Evolutionary conservation across 208 protist species (phyloP).

Genomic region (Leptomonas seymouri): DNA sequence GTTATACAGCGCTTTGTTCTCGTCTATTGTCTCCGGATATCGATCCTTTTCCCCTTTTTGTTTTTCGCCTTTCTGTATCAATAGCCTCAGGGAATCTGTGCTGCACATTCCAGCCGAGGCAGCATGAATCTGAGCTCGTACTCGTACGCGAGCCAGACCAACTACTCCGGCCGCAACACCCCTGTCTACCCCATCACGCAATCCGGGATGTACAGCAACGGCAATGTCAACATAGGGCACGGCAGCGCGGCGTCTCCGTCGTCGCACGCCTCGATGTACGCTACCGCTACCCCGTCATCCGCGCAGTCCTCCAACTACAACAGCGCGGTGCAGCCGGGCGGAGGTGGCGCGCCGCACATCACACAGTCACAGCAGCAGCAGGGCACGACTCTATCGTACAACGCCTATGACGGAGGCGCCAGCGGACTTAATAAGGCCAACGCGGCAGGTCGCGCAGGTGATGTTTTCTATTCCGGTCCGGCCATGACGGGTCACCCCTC

Average conservation of each 20-base stretch:
- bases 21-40: slow-evolving; percentile 2
- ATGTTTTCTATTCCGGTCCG: slow-evolving; percentile 25
- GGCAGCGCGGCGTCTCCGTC: background rate
- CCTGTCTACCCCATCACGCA: background rate
- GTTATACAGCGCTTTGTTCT: slow-evolving; percentile 8
- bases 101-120: background rate
- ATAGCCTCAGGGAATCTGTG: too few species aligned
- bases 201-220: slow-evolving; percentile 20
- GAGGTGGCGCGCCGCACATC: slow-evolving; percentile 5
- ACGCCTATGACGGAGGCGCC: slow-evolving; percentile 6
- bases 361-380: slow-evolving; percentile 9
- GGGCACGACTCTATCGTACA: slow-evolving; percentile 17
- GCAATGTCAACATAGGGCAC: slow-evolving; percentile 14
- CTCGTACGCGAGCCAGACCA: slow-evolving; percentile 14
- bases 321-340: background rate
- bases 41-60: slow-evolving; percentile 1
- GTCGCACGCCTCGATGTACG: slow-evolving; percentile 28
- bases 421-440: background rate
- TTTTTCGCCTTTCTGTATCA: too few species aligned
- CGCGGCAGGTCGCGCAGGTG: slow-evolving; percentile 7
- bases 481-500: background rate
- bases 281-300: background rate
- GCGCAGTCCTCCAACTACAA: slow-evolving; percentile 9
- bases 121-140: slow-evolving; percentile 11
- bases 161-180: slow-evolving; percentile 16